phyloP scores from a whole-genome alignment of 1,284 basidiomycete genomes.

The Pseudozyma tsukubaensis region DNA sequence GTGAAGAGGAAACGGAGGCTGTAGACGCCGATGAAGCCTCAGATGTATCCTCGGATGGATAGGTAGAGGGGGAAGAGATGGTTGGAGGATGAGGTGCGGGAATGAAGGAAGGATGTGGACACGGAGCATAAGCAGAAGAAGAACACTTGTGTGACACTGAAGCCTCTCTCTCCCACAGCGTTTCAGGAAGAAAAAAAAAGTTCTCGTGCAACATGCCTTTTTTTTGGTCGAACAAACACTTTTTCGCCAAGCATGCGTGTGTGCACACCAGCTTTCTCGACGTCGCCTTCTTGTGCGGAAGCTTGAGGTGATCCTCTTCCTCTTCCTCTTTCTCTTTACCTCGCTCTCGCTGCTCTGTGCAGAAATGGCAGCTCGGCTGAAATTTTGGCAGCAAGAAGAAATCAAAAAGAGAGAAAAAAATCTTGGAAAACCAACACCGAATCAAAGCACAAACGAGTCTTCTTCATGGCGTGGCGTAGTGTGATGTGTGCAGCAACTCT shows the following conservation, averaged over 20 bases:
- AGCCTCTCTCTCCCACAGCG: conserved; percentile 1
- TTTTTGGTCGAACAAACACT: conserved; percentile 21
- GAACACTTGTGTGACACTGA: conserved; percentile 9
- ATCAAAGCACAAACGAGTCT: not conserved
- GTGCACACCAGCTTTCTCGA: conserved; percentile 1
- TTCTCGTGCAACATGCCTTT: no score
- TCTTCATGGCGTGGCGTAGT: conserved; percentile 1
- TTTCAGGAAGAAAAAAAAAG: conserved; percentile 23
- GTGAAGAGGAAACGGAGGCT: conserved; percentile 8
- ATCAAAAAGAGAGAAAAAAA: not conserved
- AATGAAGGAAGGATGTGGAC: conserved; percentile 1
- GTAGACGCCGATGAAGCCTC: conserved; percentile 4
- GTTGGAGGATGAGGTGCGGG: conserved; percentile 13
- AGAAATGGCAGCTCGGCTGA: not conserved
- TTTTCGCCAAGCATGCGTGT: conserved; percentile 16
- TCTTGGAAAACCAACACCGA: not conserved
- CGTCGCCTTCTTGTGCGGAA: no score
- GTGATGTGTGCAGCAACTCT: conserved; percentile 16
- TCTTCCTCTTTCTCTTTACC: no score
- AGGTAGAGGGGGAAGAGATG: conserved; percentile 1
- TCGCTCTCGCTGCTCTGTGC: not conserved
- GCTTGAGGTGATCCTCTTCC: no score
- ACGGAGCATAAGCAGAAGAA: not conserved
- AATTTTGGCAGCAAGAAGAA: conserved; percentile 6
- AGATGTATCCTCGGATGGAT: conserved; percentile 35